phyloP scores from a whole-genome alignment of 108 stramenopile species.

The Discostella pseudostelligera region DNA sequence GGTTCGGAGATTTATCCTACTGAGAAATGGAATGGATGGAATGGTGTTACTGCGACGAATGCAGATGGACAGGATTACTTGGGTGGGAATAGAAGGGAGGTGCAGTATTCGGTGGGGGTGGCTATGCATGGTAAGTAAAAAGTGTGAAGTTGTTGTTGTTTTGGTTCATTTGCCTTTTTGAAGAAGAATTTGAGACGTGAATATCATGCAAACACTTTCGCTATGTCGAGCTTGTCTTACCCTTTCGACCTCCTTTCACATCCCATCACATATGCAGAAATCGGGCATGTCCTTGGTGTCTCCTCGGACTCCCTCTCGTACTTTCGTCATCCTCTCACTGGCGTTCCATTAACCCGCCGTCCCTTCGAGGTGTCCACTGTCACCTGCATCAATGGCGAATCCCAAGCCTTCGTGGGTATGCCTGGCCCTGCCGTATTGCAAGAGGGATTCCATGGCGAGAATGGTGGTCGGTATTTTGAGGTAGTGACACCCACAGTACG shows the following conservation, averaged over 20 bases:
- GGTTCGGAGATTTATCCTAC: constrained; percentile 1
- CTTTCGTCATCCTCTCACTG: constrained; percentile 51
- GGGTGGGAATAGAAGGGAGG: constrained; percentile 12
- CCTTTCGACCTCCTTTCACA: too few species aligned
- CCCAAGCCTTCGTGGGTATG: constrained; percentile 25
- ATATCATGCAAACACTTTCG: too few species aligned
- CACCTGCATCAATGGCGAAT: constrained; percentile 39
- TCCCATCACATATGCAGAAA: too few species aligned
- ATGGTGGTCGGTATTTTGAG: constrained; percentile 47
- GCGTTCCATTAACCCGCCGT: constrained; percentile 47
- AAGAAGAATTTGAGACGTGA: too few species aligned
- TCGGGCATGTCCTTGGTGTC: constrained; percentile 55
- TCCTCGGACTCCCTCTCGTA: constrained; percentile 46
- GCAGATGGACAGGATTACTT: not conserved
- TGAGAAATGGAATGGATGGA: constrained; percentile 38
- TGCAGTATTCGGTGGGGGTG: constrained; percentile 46
- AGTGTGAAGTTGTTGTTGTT: not conserved
- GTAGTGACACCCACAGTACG: constrained; percentile 52
- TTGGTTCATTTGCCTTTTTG: not conserved
- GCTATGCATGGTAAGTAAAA: constrained; percentile 45
- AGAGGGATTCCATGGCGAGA: constrained; percentile 16
- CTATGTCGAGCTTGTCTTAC: too few species aligned
- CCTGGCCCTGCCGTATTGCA: constrained; percentile 36
- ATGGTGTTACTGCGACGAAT: not conserved
- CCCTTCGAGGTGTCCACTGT: constrained; percentile 42